Evolutionary conservation across 495 filamentous ascomycete species (phyloP), one percentile per base, ranked within the genome.

Genomic region (Terfezia claveryi): DNA sequence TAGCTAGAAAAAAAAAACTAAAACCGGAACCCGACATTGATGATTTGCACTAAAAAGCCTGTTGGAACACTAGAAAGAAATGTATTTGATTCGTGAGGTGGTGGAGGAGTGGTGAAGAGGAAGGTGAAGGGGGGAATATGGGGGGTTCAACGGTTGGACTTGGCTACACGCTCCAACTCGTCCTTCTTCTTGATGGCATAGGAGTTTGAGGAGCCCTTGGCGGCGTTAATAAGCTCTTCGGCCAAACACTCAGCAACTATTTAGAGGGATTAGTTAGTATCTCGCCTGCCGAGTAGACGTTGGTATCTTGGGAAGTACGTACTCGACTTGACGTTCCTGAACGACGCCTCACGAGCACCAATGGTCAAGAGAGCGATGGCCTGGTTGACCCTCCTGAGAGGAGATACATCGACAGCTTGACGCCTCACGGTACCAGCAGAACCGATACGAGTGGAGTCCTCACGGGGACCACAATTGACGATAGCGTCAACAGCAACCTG

Each of bases 111-210:
- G 27, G 4, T 5, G 7, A 32, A 32, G 7, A 32, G 27, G 27
- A 32, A 32, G 27, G 27, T 1, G 27, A 32, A 32, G 4, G 27
- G 2, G 27, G 7, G 27, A 7, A 32, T 32, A 32, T 32, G 27
- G 27, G 4, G 27, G 20, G 27, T 58, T 72, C 96, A 98, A 82
- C 91, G 85, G 80, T 98, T 98, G 76, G 79, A 85, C 86, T 98
- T 98, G 73, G 91, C 91, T 69, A 98, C 91, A 83, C 91, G 91
- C 82, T 98, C 91, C 74, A 99, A 72, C 82, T 99, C 92, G 72
- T 99, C 91, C 87, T 99, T 99, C 86, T 99, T 99, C 85, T 99
- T 99, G 79, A 99, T 99, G 60, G 91, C 91, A 70, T 96, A 99
- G 60, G 85, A 93, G 85, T 99, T 99, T 73, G 83, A 89, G 80